phyloP scores from a whole-genome alignment of 257 asterid genomes.

The Nicotiana tomentosiformis region DNA sequence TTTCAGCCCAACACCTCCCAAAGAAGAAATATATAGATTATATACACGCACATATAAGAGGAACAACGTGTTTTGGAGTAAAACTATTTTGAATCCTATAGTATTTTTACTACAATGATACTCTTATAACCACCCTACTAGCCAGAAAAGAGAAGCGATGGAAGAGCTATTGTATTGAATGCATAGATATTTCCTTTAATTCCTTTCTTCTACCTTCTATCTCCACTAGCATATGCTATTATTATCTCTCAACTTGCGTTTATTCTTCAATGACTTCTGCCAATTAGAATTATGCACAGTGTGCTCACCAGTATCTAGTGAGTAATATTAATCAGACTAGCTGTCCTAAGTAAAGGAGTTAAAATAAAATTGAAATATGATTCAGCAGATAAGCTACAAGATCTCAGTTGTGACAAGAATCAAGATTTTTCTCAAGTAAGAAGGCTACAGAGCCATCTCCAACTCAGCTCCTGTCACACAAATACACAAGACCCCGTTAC shows the following conservation, averaged over 20 bases:
- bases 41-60: background rate
- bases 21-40: background rate
- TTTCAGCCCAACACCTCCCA: background rate
- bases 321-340: background rate
- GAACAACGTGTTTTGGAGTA: background rate
- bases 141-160: background rate
- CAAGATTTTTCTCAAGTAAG: background rate
- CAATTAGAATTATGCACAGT: background rate
- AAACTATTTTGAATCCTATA: background rate
- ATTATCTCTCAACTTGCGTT: background rate
- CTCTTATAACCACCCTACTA: background rate
- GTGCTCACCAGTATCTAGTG: background rate
- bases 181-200: background rate
- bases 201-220: background rate
- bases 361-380: background rate
- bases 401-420: background rate
- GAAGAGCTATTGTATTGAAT: background rate
- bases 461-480: background rate
- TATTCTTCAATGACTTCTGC: background rate
- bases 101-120: background rate
- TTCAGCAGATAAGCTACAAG: background rate
- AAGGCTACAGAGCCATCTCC: slow-evolving; percentile 7
- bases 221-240: background rate
- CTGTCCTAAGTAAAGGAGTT: background rate
- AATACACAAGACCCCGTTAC: background rate